Percentiles rank a stretch among this genome's conserved stretches.
Conservation (phyloP, 495 filamentous ascomycete genomes). For the Hapsidospora chrysogenum region DNA sequence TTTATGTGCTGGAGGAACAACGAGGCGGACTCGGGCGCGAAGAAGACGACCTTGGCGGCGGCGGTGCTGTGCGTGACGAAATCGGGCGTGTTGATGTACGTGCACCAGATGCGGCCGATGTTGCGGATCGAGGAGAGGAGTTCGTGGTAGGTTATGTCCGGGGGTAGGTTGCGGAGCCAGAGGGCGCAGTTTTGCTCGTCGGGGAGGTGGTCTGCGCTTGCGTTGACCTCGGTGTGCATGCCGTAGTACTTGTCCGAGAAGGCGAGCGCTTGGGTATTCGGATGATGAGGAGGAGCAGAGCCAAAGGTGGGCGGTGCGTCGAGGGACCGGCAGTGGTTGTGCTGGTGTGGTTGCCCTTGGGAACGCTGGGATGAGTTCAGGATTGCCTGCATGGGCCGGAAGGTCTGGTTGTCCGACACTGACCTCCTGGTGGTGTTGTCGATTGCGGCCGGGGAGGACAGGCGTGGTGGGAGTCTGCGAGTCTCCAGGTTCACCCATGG, state of each 20-base stretch:
- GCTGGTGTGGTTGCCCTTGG: no score
- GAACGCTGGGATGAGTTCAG: no score
- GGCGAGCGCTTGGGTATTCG: no score
- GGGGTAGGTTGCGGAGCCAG: constrained; percentile 18
- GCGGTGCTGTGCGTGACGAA: constrained; percentile 6
- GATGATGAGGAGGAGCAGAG: no score
- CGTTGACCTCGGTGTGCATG: constrained; percentile 1
- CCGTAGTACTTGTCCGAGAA: background rate
- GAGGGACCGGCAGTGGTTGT: no score
- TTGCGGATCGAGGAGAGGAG: constrained; percentile 14
- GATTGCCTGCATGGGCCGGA: no score
- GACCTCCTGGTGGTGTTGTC: no score
- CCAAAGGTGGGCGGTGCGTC: no score
- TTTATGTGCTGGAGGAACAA: constrained; percentile 4
- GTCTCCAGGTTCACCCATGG: no score
- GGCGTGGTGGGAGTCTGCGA: no score
- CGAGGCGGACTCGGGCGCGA: constrained; percentile 11
- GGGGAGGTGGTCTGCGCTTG: constrained; percentile 11
- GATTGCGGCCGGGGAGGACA: no score
- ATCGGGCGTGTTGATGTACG: constrained; percentile 15
- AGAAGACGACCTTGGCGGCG: constrained; percentile 23
- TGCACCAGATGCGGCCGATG: constrained; percentile 18
- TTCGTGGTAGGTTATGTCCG: constrained; percentile 6
- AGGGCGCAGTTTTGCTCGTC: constrained; percentile 15
- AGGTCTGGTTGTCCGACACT: no score